Conservation (phyloP, 1,284 basidiomycete genomes). For the Quambalaria eucalypti region DNA sequence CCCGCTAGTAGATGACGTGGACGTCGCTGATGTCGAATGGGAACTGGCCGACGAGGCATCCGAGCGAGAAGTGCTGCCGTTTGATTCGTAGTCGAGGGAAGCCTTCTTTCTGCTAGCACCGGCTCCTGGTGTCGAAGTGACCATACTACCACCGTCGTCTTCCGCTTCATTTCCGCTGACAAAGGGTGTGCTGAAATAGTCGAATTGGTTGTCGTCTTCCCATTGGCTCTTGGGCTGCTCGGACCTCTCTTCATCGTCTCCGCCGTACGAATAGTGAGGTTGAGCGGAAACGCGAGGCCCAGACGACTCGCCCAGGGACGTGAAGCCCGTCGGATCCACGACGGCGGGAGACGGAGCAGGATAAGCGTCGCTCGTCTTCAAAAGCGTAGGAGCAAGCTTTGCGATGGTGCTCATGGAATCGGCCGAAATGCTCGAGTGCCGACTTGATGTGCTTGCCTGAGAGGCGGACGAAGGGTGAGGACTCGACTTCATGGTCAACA, state of each 20-base stretch:
- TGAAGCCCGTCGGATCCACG: constrained; percentile 54
- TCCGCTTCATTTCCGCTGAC: constrained; percentile 30
- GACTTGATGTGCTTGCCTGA: constrained; percentile 1
- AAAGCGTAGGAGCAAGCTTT: constrained; percentile 80
- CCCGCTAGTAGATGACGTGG: neutral
- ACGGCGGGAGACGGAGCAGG: constrained; percentile 53
- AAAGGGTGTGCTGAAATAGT: constrained; percentile 59
- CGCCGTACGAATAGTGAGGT: neutral
- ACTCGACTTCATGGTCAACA: constrained; percentile 35
- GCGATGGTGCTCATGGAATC: constrained; percentile 61
- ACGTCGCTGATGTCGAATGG: neutral
- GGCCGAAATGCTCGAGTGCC: constrained; percentile 5
- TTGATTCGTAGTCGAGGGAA: neutral
- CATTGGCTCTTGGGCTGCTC: constrained; percentile 19
- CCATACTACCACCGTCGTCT: neutral
- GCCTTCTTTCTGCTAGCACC: neutral
- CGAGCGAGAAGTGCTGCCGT: neutral
- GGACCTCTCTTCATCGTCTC: constrained; percentile 3
- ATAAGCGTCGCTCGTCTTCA: constrained; percentile 62
- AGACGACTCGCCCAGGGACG: constrained; percentile 6
- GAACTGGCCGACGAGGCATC: neutral
- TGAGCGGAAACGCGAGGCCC: neutral
- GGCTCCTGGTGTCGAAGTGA: neutral
- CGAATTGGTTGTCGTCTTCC: constrained; percentile 53
- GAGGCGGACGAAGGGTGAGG: constrained; percentile 11